These are phyloP conservation scores for Gossypium rotundifolium DNA, from an alignment of 345 rosid genomes.

Conservation along the genomic window DNA sequence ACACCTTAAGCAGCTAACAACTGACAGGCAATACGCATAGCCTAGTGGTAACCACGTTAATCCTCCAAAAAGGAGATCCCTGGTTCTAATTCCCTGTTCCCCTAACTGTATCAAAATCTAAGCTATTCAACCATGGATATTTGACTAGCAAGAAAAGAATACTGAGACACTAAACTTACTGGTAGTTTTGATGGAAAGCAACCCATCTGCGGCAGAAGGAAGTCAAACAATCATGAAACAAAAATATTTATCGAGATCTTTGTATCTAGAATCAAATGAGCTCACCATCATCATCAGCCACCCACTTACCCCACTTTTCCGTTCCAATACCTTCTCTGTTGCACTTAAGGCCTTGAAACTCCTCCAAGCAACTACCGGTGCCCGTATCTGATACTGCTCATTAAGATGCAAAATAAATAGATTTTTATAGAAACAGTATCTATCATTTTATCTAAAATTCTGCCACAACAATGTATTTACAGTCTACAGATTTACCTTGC, in stretches of 20 bases:
- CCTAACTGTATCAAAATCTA: not conserved
- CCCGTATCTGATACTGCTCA: constrained; percentile 77
- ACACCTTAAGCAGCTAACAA: not conserved
- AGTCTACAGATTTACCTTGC: not conserved
- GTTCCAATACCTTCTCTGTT: constrained; percentile 20
- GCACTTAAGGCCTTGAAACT: constrained; percentile 44
- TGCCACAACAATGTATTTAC: not conserved
- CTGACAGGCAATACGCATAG: not conserved
- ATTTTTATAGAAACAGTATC: not conserved
- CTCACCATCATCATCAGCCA: not conserved
- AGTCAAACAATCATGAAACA: constrained; percentile 13
- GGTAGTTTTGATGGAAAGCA: constrained; percentile 66
- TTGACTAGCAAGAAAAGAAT: not conserved
- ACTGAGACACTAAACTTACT: constrained; percentile 34
- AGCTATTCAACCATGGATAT: not conserved
- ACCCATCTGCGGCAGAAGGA: constrained; percentile 59
- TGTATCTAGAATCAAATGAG: not conserved
- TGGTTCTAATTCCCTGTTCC: not conserved
- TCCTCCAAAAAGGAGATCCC: not conserved
- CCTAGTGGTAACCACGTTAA: not conserved
- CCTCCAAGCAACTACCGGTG: constrained; percentile 52
- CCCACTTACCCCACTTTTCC: constrained; percentile 51
- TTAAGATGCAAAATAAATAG: not conserved
- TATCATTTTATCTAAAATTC: not conserved
- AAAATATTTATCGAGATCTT: not conserved